Percentiles rank a stretch among this genome's conserved stretches.
Conservation (phyloP, 2,329 filamentous ascomycete species). For the Cladosporium cucumerinum region DNA sequence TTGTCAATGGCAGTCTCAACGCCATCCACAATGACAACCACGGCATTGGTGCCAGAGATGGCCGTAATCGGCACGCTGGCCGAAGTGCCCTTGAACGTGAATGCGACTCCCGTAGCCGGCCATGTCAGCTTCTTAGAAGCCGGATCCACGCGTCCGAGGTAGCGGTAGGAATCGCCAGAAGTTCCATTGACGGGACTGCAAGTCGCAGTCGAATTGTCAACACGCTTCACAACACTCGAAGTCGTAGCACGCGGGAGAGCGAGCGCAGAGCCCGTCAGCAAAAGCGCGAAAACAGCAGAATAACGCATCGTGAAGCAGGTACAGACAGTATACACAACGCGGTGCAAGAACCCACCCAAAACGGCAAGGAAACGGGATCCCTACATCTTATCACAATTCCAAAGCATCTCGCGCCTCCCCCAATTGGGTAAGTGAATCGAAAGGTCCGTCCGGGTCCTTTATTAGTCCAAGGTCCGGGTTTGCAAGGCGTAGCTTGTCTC, state of each 20-base stretch:
- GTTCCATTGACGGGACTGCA: not conserved
- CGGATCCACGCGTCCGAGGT: constrained; percentile 44
- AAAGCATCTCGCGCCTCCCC: not conserved
- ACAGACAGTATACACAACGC: not conserved
- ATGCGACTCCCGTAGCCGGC: constrained; percentile 44
- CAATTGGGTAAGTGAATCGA: not conserved
- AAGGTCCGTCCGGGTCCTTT: not conserved
- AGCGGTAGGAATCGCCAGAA: constrained; percentile 23
- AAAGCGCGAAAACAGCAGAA: not conserved
- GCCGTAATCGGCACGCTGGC: constrained; percentile 38
- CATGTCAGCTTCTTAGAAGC: constrained; percentile 44
- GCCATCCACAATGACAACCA: constrained; percentile 34
- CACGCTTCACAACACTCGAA: not conserved
- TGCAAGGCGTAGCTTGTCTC: not conserved
- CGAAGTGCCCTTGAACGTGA: constrained; percentile 41
- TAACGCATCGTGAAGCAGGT: not conserved
- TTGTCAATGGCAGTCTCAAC: constrained; percentile 24
- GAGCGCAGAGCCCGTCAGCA: not conserved
- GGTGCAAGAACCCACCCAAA: not conserved
- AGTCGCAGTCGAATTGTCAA: not conserved
- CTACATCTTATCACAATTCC: not conserved
- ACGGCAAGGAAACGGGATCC: not conserved
- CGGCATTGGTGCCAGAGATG: constrained; percentile 34
- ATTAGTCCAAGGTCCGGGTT: not conserved
- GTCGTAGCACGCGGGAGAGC: not conserved